phyloP scores from a whole-genome alignment of 2,329 filamentous ascomycete genomes.

The Dactylellina leptospora region DNA sequence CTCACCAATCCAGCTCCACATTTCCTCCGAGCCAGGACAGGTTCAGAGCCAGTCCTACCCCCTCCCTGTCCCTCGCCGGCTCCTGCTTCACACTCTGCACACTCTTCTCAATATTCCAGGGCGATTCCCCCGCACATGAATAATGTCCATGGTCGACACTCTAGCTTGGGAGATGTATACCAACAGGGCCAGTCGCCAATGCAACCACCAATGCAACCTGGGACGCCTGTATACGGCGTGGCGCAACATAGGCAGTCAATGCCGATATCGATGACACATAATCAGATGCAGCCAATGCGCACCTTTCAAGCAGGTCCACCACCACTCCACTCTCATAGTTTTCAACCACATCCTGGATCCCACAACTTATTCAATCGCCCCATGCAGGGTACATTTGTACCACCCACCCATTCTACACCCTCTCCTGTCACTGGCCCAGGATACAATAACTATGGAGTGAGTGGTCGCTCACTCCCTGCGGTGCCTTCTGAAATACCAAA shows the following conservation, averaged over 20 bases:
- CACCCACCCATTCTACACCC: constrained; percentile 4
- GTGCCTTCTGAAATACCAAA: constrained; percentile 17
- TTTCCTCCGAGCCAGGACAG: constrained; percentile 24
- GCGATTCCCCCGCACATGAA: constrained; percentile 42
- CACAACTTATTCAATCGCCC: constrained; percentile 14
- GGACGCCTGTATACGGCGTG: neutral
- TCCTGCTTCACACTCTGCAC: constrained; percentile 1
- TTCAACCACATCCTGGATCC: constrained; percentile 15
- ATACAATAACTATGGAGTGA: constrained; percentile 6
- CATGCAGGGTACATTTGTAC: constrained; percentile 14
- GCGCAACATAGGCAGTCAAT: constrained; percentile 29
- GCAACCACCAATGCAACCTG: neutral
- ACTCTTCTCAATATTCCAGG: neutral
- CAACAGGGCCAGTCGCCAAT: constrained; percentile 19
- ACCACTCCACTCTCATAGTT: constrained; percentile 17
- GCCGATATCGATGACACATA: neutral
- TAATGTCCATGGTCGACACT: constrained; percentile 36
- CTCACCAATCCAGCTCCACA: constrained; percentile 8
- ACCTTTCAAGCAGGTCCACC: constrained; percentile 22
- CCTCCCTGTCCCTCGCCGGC: constrained; percentile 43
- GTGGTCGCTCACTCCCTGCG: constrained; percentile 35
- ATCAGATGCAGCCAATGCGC: constrained; percentile 30
- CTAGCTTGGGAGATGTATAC: constrained; percentile 38
- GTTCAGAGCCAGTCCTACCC: constrained; percentile 22
- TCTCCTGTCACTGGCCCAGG: neutral